These are phyloP conservation scores for Entomortierella lignicola DNA, from an alignment of 192 early-diverging fungal genomes.

Conservation along the genomic window DNA sequence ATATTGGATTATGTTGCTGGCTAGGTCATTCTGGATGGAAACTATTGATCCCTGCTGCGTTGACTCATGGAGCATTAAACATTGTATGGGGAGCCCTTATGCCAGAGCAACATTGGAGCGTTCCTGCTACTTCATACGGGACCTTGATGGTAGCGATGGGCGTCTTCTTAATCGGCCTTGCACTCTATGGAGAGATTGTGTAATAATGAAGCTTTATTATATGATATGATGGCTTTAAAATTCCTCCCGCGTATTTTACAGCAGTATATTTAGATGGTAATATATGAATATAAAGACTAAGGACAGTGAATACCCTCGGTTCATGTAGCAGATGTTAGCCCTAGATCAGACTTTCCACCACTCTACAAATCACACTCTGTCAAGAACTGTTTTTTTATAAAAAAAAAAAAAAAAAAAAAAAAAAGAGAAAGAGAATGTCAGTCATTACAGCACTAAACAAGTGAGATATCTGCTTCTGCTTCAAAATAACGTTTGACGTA, in stretches of 20 bases:
- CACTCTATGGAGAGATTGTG: slow-evolving; percentile 52
- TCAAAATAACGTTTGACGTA: slow-evolving; percentile 2
- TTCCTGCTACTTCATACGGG: slow-evolving; percentile 53
- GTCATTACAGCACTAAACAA: neutral
- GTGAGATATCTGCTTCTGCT: neutral
- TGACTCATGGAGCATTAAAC: slow-evolving; percentile 46
- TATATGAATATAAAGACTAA: slow-evolving; percentile 4
- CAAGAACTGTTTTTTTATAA: slow-evolving; percentile 30
- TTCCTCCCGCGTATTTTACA: too few species aligned
- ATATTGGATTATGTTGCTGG: slow-evolving; percentile 55
- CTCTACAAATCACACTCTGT: slow-evolving; percentile 50
- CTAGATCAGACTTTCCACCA: slow-evolving; percentile 43
- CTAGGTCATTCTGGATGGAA: slow-evolving; percentile 23
- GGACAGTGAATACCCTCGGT: slow-evolving; percentile 5
- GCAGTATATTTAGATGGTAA: neutral
- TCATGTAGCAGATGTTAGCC: slow-evolving; percentile 20
- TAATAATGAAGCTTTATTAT: too few species aligned
- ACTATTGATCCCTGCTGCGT: slow-evolving; percentile 32
- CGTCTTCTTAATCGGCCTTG: slow-evolving; percentile 53
- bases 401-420: neutral
- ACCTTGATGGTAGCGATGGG: slow-evolving; percentile 44
- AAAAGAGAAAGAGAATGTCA: neutral
- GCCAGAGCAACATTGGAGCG: slow-evolving; percentile 39
- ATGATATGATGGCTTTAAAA: neutral
- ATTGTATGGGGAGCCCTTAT: slow-evolving; percentile 51